These are phyloP conservation scores for Myrmaecium sp. DNA, from an alignment of 2,329 filamentous ascomycete genomes.

Conservation along the genomic window DNA sequence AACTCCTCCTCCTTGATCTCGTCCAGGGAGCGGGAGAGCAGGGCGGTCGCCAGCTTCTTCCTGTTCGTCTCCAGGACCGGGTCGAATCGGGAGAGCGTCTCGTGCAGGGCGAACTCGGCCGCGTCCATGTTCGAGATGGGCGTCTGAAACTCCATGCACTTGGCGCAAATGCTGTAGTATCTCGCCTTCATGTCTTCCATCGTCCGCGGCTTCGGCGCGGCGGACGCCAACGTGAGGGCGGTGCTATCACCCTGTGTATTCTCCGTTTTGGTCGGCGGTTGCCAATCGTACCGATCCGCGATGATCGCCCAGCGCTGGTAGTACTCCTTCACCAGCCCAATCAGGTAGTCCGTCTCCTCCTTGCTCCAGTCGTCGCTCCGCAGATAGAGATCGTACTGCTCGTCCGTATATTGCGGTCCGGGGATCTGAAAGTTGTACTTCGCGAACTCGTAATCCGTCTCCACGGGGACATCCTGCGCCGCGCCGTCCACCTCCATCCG, in stretches of 20 bases:
- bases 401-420: constrained; percentile 67
- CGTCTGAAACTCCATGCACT: constrained; percentile 23
- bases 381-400: constrained; percentile 66
- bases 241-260: constrained; percentile 1
- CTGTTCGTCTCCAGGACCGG: constrained; percentile 59
- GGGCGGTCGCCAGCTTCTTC: constrained; percentile 69
- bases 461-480: constrained; percentile 19
- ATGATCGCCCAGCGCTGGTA: constrained; percentile 85
- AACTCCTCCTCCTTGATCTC: constrained; percentile 88
- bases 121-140: constrained; percentile 51
- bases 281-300: constrained; percentile 79
- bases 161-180: constrained; percentile 68
- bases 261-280: constrained; percentile 17
- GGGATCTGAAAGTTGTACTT: constrained; percentile 77
- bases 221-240: constrained; percentile 7
- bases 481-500: constrained; percentile 11
- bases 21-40: constrained; percentile 64
- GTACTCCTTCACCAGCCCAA: constrained; percentile 57
- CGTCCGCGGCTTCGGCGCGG: constrained; percentile 40
- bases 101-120: constrained; percentile 65
- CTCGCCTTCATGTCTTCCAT: constrained; percentile 85
- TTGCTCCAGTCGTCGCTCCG: constrained; percentile 68
- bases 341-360: constrained; percentile 84
- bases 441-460: constrained; percentile 46
- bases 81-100: constrained; percentile 76